These are phyloP conservation scores for Entomortierella chlamydospora DNA, from an alignment of 192 early-diverging fungal species.

Conservation along the genomic window DNA sequence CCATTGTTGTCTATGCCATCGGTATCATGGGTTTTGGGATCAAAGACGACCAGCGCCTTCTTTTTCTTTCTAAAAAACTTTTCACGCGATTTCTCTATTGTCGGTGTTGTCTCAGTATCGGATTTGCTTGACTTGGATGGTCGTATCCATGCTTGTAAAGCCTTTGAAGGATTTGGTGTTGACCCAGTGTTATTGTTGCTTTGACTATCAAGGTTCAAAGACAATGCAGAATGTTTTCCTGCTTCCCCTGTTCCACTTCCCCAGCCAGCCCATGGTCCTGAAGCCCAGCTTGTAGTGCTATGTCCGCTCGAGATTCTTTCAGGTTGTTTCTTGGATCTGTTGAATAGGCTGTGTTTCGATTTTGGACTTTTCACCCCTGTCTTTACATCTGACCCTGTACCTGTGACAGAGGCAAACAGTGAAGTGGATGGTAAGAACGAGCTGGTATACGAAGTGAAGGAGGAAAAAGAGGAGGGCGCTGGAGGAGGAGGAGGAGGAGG, in stretches of 20 bases:
- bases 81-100: neutral
- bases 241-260: neutral
- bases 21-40: neutral
- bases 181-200: neutral
- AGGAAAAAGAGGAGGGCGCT: neutral
- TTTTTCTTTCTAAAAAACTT: neutral
- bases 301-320: neutral
- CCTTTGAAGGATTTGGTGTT: neutral
- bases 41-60: neutral
- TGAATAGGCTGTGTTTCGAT: constrained; percentile 13
- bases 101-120: neutral
- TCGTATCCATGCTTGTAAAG: neutral
- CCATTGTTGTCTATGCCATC: neutral
- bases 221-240: neutral
- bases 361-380: neutral
- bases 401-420: neutral
- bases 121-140: constrained; percentile 4
- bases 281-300: constrained; percentile 8
- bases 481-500: neutral
- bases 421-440: constrained; percentile 1
- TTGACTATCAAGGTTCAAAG: neutral
- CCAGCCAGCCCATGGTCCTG: constrained; percentile 9
- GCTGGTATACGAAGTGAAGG: neutral
- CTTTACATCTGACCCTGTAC: neutral
- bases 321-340: constrained; percentile 2